Conservation (phyloP, 306 rosid species). For the Trifolium dubium region DNA sequence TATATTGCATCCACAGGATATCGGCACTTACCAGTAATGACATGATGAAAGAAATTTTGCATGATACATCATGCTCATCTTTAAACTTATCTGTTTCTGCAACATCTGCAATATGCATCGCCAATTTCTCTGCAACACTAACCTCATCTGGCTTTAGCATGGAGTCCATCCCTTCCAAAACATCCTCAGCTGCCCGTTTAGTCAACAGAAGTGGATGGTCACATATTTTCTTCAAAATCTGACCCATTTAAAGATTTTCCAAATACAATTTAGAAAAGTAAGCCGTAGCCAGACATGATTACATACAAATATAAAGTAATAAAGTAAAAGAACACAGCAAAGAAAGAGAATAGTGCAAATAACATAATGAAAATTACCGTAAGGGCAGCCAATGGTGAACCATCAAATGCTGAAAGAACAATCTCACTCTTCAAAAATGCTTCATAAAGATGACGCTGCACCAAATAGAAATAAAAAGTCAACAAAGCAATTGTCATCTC, state of each 20-base stretch:
- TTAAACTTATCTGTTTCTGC: constrained; percentile 66
- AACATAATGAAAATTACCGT: constrained; percentile 55
- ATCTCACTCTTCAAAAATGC: constrained; percentile 82
- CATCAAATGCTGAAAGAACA: constrained; percentile 94
- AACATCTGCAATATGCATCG: constrained; percentile 79
- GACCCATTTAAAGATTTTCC: constrained; percentile 35
- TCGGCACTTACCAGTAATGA: constrained; percentile 71
- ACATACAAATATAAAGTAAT: neutral
- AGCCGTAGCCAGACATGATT: neutral
- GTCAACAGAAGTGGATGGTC: constrained; percentile 92
- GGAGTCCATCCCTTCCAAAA: constrained; percentile 86
- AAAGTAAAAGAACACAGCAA: constrained; percentile 5
- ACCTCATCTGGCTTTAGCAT: constrained; percentile 71
- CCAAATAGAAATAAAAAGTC: constrained; percentile 31
- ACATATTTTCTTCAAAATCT: constrained; percentile 92
- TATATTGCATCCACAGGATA: constrained; percentile 23
- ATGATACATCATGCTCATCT: constrained; percentile 66
- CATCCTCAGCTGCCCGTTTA: constrained; percentile 93
- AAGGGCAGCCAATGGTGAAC: constrained; percentile 89
- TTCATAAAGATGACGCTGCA: constrained; percentile 80
- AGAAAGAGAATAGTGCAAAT: constrained; percentile 27
- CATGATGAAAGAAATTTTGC: constrained; percentile 85
- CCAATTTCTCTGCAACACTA: constrained; percentile 71
- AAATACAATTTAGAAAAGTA: constrained; percentile 19
- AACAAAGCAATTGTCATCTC: neutral